phyloP scores from a whole-genome alignment of 2,329 filamentous ascomycete species.

The Elsinoe batatas region DNA sequence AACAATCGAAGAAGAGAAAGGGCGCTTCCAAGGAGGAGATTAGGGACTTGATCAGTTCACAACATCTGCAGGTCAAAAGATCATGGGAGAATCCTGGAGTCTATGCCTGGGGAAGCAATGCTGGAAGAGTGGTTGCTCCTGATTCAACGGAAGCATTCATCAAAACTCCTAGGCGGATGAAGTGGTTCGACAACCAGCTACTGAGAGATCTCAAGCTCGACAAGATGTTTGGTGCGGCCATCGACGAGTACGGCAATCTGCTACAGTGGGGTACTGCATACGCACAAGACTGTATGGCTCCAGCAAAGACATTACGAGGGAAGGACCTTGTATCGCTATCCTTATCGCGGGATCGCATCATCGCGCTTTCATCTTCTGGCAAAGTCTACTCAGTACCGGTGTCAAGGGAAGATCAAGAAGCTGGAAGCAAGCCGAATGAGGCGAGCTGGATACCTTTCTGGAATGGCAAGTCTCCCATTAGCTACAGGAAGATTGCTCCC shows the following conservation, averaged over 20 bases:
- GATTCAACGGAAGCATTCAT: slow-evolving; percentile 66
- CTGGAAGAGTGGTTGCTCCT: slow-evolving; percentile 74
- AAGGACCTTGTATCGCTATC: slow-evolving; percentile 70
- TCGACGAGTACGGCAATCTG: slow-evolving; percentile 78
- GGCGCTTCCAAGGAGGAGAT: slow-evolving; percentile 57
- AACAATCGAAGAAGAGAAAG: slow-evolving; percentile 50
- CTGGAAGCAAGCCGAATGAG: slow-evolving; percentile 55
- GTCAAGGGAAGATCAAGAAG: slow-evolving; percentile 59
- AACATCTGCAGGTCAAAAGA: slow-evolving; percentile 77
- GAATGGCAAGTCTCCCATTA: slow-evolving; percentile 48
- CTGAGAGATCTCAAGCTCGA: slow-evolving; percentile 82
- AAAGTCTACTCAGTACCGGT: slow-evolving; percentile 77
- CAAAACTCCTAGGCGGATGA: slow-evolving; percentile 68
- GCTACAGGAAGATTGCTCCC: slow-evolving; percentile 64
- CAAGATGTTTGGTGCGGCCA: slow-evolving; percentile 70
- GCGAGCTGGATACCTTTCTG: slow-evolving; percentile 67
- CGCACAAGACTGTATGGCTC: slow-evolving; percentile 52
- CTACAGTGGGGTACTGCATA: slow-evolving; percentile 85
- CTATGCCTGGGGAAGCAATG: slow-evolving; percentile 88
- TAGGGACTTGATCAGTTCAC: slow-evolving; percentile 66
- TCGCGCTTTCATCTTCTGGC: slow-evolving; percentile 66
- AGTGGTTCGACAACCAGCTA: slow-evolving; percentile 74
- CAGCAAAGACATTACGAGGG: slow-evolving; percentile 63
- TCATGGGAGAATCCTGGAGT: slow-evolving; percentile 77
- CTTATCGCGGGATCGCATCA: slow-evolving; percentile 71